Evolutionary conservation across 2,329 filamentous ascomycete genomes (phyloP).

Genomic region (Fusarium albidum): DNA sequence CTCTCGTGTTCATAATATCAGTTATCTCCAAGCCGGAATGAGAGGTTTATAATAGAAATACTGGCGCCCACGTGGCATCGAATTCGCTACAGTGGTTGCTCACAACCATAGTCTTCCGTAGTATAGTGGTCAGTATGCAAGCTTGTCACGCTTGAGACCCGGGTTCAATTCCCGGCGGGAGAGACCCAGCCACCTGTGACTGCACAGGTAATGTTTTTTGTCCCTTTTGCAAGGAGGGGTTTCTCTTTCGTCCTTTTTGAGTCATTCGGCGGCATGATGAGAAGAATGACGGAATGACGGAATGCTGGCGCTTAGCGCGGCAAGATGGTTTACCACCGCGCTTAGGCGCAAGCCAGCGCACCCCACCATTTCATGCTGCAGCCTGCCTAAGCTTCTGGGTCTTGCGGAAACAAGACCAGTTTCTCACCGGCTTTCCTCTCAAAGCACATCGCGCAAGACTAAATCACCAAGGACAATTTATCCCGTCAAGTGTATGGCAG

Average conservation of each 20-base stretch:
- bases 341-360: background rate
- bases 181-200: constrained; percentile 14
- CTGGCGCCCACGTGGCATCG: background rate
- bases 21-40: background rate
- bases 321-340: background rate
- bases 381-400: constrained; percentile 1
- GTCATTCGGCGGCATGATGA: background rate
- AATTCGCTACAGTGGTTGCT: constrained; percentile 16
- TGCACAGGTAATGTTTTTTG: constrained; percentile 13
- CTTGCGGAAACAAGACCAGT: constrained; percentile 12
- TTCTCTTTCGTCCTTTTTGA: background rate
- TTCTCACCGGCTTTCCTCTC: background rate
- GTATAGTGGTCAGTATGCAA: constrained; percentile 30
- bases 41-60: background rate
- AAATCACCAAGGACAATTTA: background rate
- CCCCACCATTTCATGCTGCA: constrained; percentile 19
- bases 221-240: background rate
- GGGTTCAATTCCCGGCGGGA: constrained; percentile 28
- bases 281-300: background rate
- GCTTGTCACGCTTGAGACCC: constrained; percentile 10
- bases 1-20: background rate
- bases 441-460: background rate
- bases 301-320: background rate
- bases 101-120: constrained; percentile 14
- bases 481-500: constrained; percentile 42